These are phyloP conservation scores for Rhynchospora tenuis DNA, from an alignment of 176 grass and related monocot species.

Conservation along the genomic window DNA sequence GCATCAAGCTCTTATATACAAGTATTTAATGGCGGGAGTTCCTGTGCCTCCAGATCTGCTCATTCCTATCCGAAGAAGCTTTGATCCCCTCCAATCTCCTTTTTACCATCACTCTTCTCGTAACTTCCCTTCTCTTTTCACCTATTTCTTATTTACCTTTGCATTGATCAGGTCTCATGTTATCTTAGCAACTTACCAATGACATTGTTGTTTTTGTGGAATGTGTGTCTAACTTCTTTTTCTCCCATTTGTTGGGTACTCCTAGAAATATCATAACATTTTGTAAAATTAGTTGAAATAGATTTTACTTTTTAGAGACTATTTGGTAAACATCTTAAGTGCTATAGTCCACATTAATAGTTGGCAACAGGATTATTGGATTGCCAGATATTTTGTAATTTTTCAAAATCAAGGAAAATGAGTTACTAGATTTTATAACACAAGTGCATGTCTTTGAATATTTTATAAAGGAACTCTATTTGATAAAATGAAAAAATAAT, in stretches of 20 bases:
- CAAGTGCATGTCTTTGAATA: not conserved
- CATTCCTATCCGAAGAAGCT: conserved; percentile 59
- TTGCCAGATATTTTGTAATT: not conserved
- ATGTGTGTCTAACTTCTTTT: conserved; percentile 3
- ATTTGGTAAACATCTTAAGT: not conserved
- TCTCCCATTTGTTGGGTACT: not conserved
- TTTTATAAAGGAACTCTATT: not conserved
- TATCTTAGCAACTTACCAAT: not conserved
- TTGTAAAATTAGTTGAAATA: not conserved
- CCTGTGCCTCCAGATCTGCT: conserved; percentile 95
- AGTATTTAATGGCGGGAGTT: conserved; percentile 91
- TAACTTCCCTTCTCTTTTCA: conserved; percentile 18
- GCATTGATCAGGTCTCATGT: not conserved
- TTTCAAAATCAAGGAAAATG: not conserved
- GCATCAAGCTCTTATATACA: conserved; percentile 95
- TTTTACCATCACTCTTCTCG: conserved; percentile 72
- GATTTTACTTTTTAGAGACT: not conserved
- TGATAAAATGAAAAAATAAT: not conserved
- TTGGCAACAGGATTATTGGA: not conserved
- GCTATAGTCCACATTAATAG: not conserved
- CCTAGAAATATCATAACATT: conserved; percentile 15
- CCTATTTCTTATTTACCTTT: not conserved
- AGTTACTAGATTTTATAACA: not conserved
- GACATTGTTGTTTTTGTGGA: not conserved
- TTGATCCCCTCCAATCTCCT: conserved; percentile 43